Conservation (phyloP, 1,139 yeast species). For the Zhuliangozyma parablackwelliae region DNA sequence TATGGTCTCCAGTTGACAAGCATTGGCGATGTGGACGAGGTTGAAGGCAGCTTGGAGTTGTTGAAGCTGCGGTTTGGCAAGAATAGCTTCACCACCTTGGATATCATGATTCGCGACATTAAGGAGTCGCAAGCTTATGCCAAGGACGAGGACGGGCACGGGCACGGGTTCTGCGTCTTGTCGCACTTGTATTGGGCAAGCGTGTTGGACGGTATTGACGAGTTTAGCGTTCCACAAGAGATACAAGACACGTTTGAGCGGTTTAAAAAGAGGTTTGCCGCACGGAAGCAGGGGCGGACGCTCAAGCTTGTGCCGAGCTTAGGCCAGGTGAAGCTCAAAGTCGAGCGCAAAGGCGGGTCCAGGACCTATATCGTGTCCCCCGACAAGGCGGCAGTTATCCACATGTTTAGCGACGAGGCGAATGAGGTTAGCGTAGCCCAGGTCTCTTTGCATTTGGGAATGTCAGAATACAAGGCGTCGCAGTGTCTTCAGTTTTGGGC, state of each 20-base stretch:
- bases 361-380: constrained; percentile 54
- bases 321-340: constrained; percentile 59
- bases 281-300: constrained; percentile 52
- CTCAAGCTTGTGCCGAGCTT: constrained; percentile 55
- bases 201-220: constrained; percentile 26
- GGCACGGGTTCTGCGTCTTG: constrained; percentile 17
- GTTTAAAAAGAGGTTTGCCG: constrained; percentile 40
- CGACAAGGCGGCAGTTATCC: constrained; percentile 63
- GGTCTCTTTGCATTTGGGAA: constrained; percentile 24
- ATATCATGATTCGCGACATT: constrained; percentile 83
- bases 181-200: constrained; percentile 54
- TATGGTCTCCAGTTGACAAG: constrained; percentile 61
- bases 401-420: constrained; percentile 42
- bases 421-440: constrained; percentile 22
- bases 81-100: constrained; percentile 60
- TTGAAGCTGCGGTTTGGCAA: constrained; percentile 67
- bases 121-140: constrained; percentile 16
- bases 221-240: constrained; percentile 43
- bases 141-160: too few species aligned
- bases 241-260: constrained; percentile 34
- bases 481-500: constrained; percentile 56
- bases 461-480: constrained; percentile 35
- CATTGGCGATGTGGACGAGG: constrained; percentile 41
- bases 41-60: constrained; percentile 42
- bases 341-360: constrained; percentile 45